Evolutionary conservation across 208 protist genomes (phyloP).

Genomic region (Acanthamoeba castellanii): DNA sequence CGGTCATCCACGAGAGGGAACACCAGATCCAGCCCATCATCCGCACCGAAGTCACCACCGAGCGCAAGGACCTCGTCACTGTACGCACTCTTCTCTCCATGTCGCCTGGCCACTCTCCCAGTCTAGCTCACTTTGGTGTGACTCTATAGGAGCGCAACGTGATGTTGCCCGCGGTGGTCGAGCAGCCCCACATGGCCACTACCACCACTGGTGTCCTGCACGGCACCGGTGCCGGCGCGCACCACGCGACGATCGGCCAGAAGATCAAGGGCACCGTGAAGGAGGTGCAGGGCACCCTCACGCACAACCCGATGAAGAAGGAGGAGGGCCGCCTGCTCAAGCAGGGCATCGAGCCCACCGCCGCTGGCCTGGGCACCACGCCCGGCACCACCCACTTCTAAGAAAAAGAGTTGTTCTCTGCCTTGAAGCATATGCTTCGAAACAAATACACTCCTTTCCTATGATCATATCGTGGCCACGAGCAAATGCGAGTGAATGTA

Average conservation of each 20-base stretch:
- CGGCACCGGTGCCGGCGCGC: background rate
- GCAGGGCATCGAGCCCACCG: slow-evolving; percentile 37
- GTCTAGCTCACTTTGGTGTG: too few species aligned
- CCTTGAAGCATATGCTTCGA: too few species aligned
- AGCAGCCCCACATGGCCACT: background rate
- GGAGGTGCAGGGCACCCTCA: slow-evolving; percentile 35
- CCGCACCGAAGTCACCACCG: background rate
- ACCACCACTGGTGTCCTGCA: background rate
- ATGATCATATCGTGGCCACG: too few species aligned
- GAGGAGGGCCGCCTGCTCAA: slow-evolving; percentile 47
- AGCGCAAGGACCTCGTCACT: background rate
- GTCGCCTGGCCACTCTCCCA: too few species aligned
- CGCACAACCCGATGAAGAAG: slow-evolving; percentile 19
- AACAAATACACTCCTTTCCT: too few species aligned
- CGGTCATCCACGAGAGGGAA: background rate
- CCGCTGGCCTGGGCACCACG: background rate
- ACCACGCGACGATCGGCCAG: background rate
- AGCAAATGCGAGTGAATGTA: too few species aligned
- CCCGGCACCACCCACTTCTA: too few species aligned
- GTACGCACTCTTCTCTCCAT: background rate
- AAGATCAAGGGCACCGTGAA: slow-evolving; percentile 19
- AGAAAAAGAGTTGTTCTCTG: too few species aligned
- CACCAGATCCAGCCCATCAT: slow-evolving; percentile 20
- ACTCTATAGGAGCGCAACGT: background rate
- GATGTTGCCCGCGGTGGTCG: background rate